Evolutionary conservation across 495 filamentous ascomycete genomes (phyloP), one percentile per base, ranked within the genome.

Genomic region (Podospora pseudopauciseta): DNA sequence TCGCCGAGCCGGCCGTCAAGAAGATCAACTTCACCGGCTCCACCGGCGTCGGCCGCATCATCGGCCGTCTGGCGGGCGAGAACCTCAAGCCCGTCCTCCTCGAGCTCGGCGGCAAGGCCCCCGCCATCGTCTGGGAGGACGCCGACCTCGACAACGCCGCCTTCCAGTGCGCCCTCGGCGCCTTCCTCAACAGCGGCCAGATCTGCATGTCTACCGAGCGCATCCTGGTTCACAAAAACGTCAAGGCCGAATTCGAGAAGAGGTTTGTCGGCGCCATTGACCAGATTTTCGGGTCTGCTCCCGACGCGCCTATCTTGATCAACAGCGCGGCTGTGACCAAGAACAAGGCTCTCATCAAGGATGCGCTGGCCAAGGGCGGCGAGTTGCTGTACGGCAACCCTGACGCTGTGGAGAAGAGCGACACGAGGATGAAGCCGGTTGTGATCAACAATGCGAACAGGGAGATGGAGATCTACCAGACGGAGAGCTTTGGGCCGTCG

Each of bases 181-280:
- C 85, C 4, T 86, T 88, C 75, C 65, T 86, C 56, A 82, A 86
- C 72, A 75, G 86, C 26, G 94, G 94, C 1, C 94, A 97, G 82
- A 87, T 96, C 62, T 97, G 94, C 82, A 95, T 97, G 94, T 86
- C 88, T 2, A 96, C 93, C 0, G 94, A 97, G 80, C 87, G 90
- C 28, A 91, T 97, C 74, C 79, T 97, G 23, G 91, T 97, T 26
- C 91, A 96, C 74, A 86, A 86, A 53, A 82, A 84, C 18, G 77
- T 97, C 64, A 85, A 85, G 28, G 83, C 83, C 13, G 75, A 85
- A 60, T 97, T 96, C 77, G 85, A 87, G 62, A 77, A 81, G 62
- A 84, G 87, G 70, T 77, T 94, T 11, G 83, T 87, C 64, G 73
- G 76, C 4, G 83, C 85, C 18, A 77, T 87, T 23, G 80, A 81